Conservation (phyloP, 495 filamentous ascomycete species). For the Melanomma pulvis-pyrius region DNA sequence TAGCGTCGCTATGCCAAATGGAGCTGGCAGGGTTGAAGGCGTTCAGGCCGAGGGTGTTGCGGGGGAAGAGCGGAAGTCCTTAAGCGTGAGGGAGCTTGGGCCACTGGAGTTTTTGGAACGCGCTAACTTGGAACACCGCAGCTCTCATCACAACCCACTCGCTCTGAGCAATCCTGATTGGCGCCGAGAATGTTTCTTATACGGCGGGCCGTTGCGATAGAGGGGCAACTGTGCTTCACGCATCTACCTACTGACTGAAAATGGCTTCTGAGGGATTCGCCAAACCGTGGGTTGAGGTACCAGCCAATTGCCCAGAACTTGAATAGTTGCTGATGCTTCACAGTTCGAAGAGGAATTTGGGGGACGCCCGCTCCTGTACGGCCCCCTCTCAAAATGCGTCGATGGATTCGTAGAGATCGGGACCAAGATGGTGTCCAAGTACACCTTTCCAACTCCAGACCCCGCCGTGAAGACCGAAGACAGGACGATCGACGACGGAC, state of each 20-base stretch:
- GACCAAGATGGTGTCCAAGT: slow-evolving; percentile 27
- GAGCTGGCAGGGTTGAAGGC: slow-evolving; percentile 1
- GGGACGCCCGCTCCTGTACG: slow-evolving; percentile 32
- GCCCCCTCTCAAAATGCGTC: slow-evolving; percentile 22
- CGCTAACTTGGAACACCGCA: neutral
- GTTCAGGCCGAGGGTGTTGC: slow-evolving; percentile 26
- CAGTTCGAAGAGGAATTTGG: slow-evolving; percentile 39
- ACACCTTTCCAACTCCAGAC: slow-evolving; percentile 33
- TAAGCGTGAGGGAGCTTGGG: slow-evolving; percentile 28
- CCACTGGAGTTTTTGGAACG: neutral
- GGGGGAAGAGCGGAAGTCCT: slow-evolving; percentile 23
- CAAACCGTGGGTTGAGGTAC: slow-evolving; percentile 33
- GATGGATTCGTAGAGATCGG: slow-evolving; percentile 28
- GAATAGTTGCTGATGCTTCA: slow-evolving; percentile 8
- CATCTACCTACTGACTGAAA: neutral
- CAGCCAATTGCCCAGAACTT: neutral
- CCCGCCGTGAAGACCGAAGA: slow-evolving; percentile 34
- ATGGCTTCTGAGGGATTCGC: slow-evolving; percentile 33
- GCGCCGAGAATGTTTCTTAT: neutral
- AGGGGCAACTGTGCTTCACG: neutral
- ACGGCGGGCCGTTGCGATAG: slow-evolving; percentile 8
- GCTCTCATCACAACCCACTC: neutral
- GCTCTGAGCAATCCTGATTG: slow-evolving; percentile 1
- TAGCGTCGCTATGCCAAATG: slow-evolving; percentile 18
- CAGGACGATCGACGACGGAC: slow-evolving; percentile 13